phyloP scores from a whole-genome alignment of 2,329 filamentous ascomycete genomes.

The Colletotrichum musicola region DNA sequence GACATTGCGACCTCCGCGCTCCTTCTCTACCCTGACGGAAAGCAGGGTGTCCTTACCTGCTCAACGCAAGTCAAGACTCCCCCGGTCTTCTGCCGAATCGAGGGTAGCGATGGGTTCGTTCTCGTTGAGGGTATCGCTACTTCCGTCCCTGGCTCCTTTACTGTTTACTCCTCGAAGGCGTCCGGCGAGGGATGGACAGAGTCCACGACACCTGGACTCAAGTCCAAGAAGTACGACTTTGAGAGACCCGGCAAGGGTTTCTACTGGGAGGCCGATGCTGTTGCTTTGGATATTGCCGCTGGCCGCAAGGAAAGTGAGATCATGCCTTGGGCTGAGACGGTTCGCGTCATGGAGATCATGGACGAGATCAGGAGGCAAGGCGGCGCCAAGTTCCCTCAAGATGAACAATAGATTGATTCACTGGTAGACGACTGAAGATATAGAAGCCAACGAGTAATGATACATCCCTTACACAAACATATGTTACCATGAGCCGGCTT shows the following conservation, averaged over 20 bases:
- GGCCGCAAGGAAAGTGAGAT: slow-evolving; percentile 53
- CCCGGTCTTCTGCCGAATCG: slow-evolving; percentile 52
- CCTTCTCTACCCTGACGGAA: slow-evolving; percentile 53
- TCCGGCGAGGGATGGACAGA: slow-evolving; percentile 42
- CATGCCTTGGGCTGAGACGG: slow-evolving; percentile 61
- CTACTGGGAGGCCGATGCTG: slow-evolving; percentile 59
- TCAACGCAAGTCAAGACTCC: slow-evolving; percentile 48
- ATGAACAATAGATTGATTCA: slow-evolving; percentile 13
- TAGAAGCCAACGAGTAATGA: background rate
- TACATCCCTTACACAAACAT: background rate
- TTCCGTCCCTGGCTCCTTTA: slow-evolving; percentile 52
- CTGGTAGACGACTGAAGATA: background rate
- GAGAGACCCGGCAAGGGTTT: slow-evolving; percentile 53
- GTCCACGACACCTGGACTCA: slow-evolving; percentile 4
- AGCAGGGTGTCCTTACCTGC: slow-evolving; percentile 57
- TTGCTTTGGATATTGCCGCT: slow-evolving; percentile 54
- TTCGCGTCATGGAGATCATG: slow-evolving; percentile 60
- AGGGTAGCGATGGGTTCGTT: slow-evolving; percentile 53
- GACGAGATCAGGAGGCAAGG: slow-evolving; percentile 58
- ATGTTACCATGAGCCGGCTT: no score
- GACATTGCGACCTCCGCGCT: slow-evolving; percentile 54
- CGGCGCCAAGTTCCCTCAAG: slow-evolving; percentile 47
- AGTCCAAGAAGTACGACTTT: slow-evolving; percentile 51
- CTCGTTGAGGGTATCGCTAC: slow-evolving; percentile 50
- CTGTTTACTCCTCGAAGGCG: slow-evolving; percentile 44